Conservation (phyloP, 345 rosid genomes). For the Aquilaria yunnanensis region DNA sequence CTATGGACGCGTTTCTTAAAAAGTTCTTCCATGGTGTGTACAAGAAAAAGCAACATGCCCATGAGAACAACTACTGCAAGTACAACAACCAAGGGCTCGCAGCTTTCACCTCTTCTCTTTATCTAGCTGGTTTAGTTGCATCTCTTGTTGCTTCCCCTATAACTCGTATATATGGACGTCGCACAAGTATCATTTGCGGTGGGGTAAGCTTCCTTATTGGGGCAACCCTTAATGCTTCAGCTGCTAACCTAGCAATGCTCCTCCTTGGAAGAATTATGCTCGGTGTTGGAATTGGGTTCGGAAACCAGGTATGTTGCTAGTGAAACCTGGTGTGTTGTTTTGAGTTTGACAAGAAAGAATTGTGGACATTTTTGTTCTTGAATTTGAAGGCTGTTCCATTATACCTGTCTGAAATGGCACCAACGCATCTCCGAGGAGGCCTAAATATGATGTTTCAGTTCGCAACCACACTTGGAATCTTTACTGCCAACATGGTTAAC, state of each 20-base stretch:
- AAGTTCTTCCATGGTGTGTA: conserved; percentile 66
- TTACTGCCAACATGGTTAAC: conserved; percentile 89
- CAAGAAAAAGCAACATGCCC: conserved; percentile 57
- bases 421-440: conserved; percentile 88
- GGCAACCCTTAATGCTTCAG: conserved; percentile 63
- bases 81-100: conserved; percentile 72
- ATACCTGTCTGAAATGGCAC: conserved; percentile 92
- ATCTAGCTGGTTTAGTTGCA: conserved; percentile 83
- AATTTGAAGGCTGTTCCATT: conserved; percentile 64
- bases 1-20: conserved; percentile 73
- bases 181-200: conserved; percentile 76
- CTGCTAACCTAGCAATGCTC: conserved; percentile 69
- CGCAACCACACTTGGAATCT: conserved; percentile 84
- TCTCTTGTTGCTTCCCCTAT: conserved; percentile 76
- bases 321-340: not conserved
- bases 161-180: conserved; percentile 73
- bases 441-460: conserved; percentile 93
- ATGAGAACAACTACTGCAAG: conserved; percentile 93
- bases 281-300: conserved; percentile 93
- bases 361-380: not conserved
- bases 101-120: conserved; percentile 84
- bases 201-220: conserved; percentile 77
- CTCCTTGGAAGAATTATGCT: conserved; percentile 80
- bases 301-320: conserved; percentile 64
- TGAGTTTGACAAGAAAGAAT: not conserved